These are phyloP conservation scores for Gymnopus androsaceus DNA, from an alignment of 1,284 basidiomycete genomes.

Conservation along the genomic window DNA sequence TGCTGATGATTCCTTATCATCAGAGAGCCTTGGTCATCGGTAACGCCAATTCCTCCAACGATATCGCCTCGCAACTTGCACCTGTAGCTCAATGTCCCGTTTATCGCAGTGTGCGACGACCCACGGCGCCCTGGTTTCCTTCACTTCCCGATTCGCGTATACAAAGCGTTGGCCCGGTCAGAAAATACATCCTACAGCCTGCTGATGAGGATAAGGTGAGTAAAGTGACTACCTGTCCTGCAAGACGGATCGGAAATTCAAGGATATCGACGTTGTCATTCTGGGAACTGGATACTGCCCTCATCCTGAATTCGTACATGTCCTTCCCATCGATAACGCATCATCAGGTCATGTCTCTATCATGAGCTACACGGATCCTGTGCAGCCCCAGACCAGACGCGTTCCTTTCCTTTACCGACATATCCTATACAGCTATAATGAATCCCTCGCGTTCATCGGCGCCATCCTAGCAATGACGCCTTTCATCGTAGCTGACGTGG, in stretches of 20 bases:
- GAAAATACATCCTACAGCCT: constrained; percentile 27
- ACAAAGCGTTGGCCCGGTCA: constrained; percentile 40
- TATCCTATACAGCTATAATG: constrained; percentile 44
- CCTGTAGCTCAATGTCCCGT: constrained; percentile 38
- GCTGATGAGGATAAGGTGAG: background rate
- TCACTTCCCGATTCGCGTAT: constrained; percentile 43
- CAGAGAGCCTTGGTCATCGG: constrained; percentile 47
- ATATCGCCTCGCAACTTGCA: constrained; percentile 46
- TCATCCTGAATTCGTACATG: constrained; percentile 40
- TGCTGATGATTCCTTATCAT: background rate
- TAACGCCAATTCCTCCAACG: constrained; percentile 51
- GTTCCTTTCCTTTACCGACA: constrained; percentile 45
- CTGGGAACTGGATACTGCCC: constrained; percentile 49
- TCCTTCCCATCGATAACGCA: constrained; percentile 23
- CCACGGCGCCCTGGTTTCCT: constrained; percentile 38
- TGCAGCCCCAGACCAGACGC: constrained; percentile 28
- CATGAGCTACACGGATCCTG: constrained; percentile 18
- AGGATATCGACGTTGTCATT: constrained; percentile 41
- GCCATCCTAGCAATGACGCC: constrained; percentile 10
- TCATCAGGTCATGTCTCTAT: constrained; percentile 20
- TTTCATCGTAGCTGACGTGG: constrained; percentile 14
- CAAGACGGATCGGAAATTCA: constrained; percentile 37
- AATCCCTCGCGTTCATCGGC: constrained; percentile 46
- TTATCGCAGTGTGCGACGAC: constrained; percentile 44
- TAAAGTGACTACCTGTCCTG: constrained; percentile 34